A percentile compares a stretch with the other conserved stretches of the same genome.
Conservation (phyloP, 2,329 filamentous ascomycete species). For the Fusarium begoniae region DNA sequence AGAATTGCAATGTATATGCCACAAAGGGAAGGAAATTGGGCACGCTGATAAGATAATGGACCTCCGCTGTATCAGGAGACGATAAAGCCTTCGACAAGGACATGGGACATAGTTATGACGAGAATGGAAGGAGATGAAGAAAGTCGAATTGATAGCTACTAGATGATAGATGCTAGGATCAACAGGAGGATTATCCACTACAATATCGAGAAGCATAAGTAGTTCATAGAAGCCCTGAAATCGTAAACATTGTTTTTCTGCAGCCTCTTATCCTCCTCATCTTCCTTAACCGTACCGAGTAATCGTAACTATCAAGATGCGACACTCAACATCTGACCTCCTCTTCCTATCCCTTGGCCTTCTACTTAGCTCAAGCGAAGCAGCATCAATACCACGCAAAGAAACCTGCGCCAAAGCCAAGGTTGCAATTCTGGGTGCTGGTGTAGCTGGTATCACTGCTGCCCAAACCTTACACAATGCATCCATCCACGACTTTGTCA, state of each 20-base stretch:
- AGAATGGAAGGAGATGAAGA: background rate
- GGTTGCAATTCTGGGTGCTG: slow-evolving; percentile 59
- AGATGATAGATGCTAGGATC: background rate
- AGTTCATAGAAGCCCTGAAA: background rate
- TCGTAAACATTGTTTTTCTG: background rate
- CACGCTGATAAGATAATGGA: background rate
- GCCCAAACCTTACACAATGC: slow-evolving; percentile 70
- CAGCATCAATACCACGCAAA: slow-evolving; percentile 19
- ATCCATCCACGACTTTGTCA: slow-evolving; percentile 70
- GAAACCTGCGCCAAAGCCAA: slow-evolving; percentile 43
- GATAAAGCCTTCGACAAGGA: background rate
- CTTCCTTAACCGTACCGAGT: background rate
- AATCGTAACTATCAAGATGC: background rate
- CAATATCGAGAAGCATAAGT: background rate
- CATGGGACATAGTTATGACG: background rate
- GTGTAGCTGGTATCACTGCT: slow-evolving; percentile 70
- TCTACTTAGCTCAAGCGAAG: slow-evolving; percentile 5
- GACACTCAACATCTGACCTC: background rate
- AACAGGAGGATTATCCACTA: background rate
- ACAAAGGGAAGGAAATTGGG: slow-evolving; percentile 1
- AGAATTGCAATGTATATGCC: slow-evolving; percentile 17
- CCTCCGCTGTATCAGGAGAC: background rate
- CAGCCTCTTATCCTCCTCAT: background rate
- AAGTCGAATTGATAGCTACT: background rate
- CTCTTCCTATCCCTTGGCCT: slow-evolving; percentile 10